phyloP scores from a whole-genome alignment of 441 rosid genomes.

The Adansonia gregorii region DNA sequence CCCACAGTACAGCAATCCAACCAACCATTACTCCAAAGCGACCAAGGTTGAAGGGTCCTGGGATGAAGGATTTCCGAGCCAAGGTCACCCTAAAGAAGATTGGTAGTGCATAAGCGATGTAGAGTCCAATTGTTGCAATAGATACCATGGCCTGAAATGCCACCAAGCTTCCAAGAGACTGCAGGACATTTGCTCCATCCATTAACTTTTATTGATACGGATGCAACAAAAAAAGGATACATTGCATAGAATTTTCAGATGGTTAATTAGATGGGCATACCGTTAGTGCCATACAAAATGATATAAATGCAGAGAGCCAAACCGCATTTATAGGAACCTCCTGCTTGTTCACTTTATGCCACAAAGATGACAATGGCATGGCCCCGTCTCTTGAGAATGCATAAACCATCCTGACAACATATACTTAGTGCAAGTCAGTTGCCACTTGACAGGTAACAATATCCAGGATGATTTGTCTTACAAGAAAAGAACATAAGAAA shows the following conservation, averaged over 20 bases:
- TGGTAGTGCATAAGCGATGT: conserved; percentile 93
- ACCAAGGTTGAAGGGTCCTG: conserved; percentile 89
- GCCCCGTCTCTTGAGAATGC: conserved; percentile 99
- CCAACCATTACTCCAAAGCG: conserved; percentile 65
- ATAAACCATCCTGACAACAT: conserved; percentile 79
- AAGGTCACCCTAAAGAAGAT: conserved; percentile 82
- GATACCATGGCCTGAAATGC: conserved; percentile 99
- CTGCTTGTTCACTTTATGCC: conserved; percentile 91
- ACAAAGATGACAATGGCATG: conserved; percentile 78
- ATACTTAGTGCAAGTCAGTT: not conserved
- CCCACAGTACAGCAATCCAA: conserved; percentile 93
- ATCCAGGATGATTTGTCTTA: not conserved
- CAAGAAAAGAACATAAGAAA: not conserved
- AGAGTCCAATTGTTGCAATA: conserved; percentile 90
- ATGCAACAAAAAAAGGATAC: not conserved
- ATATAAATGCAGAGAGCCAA: conserved; percentile 76
- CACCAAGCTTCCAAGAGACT: conserved; percentile 89
- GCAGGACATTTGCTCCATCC: conserved; percentile 31
- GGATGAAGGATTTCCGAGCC: conserved; percentile 67
- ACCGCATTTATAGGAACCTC: conserved; percentile 92
- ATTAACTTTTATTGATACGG: not conserved
- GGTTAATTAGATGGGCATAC: conserved; percentile 42
- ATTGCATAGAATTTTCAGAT: not conserved
- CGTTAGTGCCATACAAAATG: conserved; percentile 96
- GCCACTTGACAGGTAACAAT: not conserved